Conservation (phyloP, 176 grass and related monocot genomes). For the Zea luxurians region DNA sequence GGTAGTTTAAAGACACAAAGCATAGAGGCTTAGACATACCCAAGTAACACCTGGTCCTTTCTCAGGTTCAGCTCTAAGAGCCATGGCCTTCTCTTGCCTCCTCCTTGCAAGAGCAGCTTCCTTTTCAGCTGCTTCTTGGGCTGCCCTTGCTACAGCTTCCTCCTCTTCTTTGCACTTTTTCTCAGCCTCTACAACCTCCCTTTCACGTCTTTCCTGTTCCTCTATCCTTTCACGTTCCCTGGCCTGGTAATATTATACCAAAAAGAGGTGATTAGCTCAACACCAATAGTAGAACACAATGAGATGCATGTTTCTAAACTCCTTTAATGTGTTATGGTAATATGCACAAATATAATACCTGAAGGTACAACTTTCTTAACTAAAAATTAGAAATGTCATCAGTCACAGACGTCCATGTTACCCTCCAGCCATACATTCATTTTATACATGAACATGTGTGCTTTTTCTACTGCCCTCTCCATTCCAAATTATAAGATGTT, state of each 20-base stretch:
- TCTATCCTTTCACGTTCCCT: slow-evolving; percentile 81
- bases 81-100: slow-evolving; percentile 93
- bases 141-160: slow-evolving; percentile 69
- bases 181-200: slow-evolving; percentile 79
- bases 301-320: neutral
- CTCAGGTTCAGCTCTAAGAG: slow-evolving; percentile 88
- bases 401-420: neutral
- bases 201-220: slow-evolving; percentile 75
- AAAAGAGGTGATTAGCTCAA: neutral
- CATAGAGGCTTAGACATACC: slow-evolving; percentile 48
- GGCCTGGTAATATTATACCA: slow-evolving; percentile 46
- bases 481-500: too few relatives aligned
- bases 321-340: slow-evolving; percentile 2
- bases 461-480: neutral
- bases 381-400: neutral
- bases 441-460: neutral
- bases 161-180: slow-evolving; percentile 79
- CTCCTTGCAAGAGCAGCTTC: slow-evolving; percentile 92
- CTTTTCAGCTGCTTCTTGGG: slow-evolving; percentile 85
- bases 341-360: neutral
- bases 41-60: slow-evolving; percentile 88
- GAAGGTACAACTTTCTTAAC: neutral
- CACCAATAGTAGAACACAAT: neutral
- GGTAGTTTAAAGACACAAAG: too few relatives aligned
- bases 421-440: neutral